phyloP scores from a whole-genome alignment of 2,329 filamentous ascomycete species.

The Cladorrhinum sp. region DNA sequence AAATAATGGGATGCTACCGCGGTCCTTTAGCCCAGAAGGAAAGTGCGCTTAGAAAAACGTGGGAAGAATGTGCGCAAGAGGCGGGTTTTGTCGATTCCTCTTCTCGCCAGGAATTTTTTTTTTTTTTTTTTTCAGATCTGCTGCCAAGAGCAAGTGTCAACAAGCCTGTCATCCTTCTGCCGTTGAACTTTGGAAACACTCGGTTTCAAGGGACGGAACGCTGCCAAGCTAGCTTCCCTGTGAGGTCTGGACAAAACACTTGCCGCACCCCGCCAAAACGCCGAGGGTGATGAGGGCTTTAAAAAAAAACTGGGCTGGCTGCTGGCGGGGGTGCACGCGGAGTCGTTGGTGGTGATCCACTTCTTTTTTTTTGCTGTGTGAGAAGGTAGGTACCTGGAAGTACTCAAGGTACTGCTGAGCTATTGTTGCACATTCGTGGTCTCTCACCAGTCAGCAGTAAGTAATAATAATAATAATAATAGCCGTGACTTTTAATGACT shows the following conservation, averaged over 20 bases:
- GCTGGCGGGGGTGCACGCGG: constrained; percentile 8
- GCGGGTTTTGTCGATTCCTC: neutral
- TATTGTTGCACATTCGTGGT: neutral
- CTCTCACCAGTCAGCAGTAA: neutral
- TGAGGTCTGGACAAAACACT: constrained; percentile 3
- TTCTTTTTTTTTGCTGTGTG: constrained; percentile 2
- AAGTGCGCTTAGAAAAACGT: constrained; percentile 1
- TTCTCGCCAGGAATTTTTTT: neutral
- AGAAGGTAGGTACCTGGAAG: constrained; percentile 6
- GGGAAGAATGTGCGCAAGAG: neutral
- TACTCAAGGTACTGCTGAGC: constrained; percentile 6
- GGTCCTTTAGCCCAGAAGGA: constrained; percentile 6
- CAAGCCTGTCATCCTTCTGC: neutral
- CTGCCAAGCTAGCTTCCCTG: constrained; percentile 9
- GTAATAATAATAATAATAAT: neutral
- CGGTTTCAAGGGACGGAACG: constrained; percentile 8
- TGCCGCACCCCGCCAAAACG: constrained; percentile 7
- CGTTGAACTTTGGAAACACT: constrained; percentile 5
- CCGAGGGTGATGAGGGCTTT: constrained; percentile 11
- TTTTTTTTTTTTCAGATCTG: neutral
- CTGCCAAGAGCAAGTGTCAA: neutral
- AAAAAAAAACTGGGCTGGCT: constrained; percentile 12
- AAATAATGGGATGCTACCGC: constrained; percentile 7
- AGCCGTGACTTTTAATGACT: neutral
- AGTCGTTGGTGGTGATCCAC: constrained; percentile 16